phyloP scores from a whole-genome alignment of 1,284 basidiomycete species.

The Cutaneotrichosporon dermatis region DNA sequence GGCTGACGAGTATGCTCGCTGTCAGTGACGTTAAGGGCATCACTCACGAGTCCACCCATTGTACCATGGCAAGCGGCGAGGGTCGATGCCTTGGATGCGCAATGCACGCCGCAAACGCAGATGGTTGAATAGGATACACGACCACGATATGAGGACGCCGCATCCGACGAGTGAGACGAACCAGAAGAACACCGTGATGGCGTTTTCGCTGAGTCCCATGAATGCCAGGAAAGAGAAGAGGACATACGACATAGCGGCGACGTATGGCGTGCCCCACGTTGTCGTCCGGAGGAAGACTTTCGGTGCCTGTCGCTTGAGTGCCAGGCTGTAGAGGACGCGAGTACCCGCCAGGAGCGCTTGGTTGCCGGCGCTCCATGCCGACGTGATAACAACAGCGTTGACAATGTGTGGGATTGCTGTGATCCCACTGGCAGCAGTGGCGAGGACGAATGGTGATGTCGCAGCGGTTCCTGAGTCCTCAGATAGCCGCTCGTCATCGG shows the following conservation, averaged over 20 bases:
- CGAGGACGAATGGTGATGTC: slow-evolving; percentile 64
- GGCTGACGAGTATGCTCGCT: slow-evolving; percentile 19
- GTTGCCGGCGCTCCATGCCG: slow-evolving; percentile 24
- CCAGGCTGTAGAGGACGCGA: slow-evolving; percentile 51
- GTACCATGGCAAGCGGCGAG: slow-evolving; percentile 22
- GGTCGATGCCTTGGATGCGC: slow-evolving; percentile 15
- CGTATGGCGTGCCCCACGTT: slow-evolving; percentile 48
- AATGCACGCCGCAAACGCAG: slow-evolving; percentile 17
- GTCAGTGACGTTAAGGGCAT: too few relatives aligned
- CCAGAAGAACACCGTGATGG: slow-evolving; percentile 36
- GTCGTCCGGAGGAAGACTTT: slow-evolving; percentile 52
- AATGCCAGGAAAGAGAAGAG: slow-evolving; percentile 43
- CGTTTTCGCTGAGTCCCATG: slow-evolving; percentile 32
- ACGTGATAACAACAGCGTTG: slow-evolving; percentile 41
- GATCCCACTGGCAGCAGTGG: slow-evolving; percentile 63
- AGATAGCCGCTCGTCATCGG: slow-evolving; percentile 15
- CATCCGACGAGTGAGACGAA: slow-evolving; percentile 29
- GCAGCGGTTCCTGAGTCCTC: slow-evolving; percentile 56
- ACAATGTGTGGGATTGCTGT: slow-evolving; percentile 53
- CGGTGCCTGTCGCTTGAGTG: slow-evolving; percentile 52
- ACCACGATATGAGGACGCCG: slow-evolving; percentile 32
- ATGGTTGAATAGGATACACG: slow-evolving; percentile 24
- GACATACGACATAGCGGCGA: slow-evolving; percentile 31
- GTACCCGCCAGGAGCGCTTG: slow-evolving; percentile 26
- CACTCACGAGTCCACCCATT: slow-evolving; percentile 28